phyloP scores from a whole-genome alignment of 495 filamentous ascomycete species.

The Penicillium cosmopolitanum region DNA sequence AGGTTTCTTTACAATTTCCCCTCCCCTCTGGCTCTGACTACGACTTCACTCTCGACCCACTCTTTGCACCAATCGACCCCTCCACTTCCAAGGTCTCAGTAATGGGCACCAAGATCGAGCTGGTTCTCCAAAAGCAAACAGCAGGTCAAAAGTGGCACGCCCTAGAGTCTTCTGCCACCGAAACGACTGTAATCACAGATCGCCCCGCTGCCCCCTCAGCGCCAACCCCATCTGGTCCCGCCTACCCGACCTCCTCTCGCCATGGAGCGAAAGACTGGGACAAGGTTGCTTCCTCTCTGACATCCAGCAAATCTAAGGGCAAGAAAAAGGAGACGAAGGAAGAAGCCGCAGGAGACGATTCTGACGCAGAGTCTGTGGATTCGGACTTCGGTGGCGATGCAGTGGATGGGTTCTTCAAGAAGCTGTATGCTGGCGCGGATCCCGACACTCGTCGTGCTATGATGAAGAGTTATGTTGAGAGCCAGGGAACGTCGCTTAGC shows the following conservation, averaged over 20 bases:
- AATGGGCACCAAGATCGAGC: slow-evolving; percentile 82
- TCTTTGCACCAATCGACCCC: slow-evolving; percentile 68
- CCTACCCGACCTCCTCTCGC: slow-evolving; percentile 88
- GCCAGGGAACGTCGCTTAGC: slow-evolving; percentile 89
- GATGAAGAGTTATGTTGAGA: slow-evolving; percentile 97
- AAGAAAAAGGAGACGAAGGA: slow-evolving; percentile 23
- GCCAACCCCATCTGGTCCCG: slow-evolving; percentile 47
- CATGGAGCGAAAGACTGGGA: slow-evolving; percentile 92
- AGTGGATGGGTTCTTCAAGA: slow-evolving; percentile 90
- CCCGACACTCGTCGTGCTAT: slow-evolving; percentile 86
- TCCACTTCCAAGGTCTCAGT: slow-evolving; percentile 62
- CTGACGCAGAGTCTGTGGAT: slow-evolving; percentile 50
- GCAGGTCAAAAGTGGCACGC: slow-evolving; percentile 75
- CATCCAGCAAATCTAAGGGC: slow-evolving; percentile 44
- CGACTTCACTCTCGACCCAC: slow-evolving; percentile 70
- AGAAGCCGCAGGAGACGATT: slow-evolving; percentile 33
- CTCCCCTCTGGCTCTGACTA: slow-evolving; percentile 61
- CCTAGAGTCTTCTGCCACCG: slow-evolving; percentile 58
- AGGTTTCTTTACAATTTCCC: slow-evolving; percentile 71
- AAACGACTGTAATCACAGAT: slow-evolving; percentile 32
- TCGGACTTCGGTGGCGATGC: slow-evolving; percentile 69
- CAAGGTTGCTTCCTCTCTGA: slow-evolving; percentile 64
- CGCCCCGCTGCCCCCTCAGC: slow-evolving; percentile 29
- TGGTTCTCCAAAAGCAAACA: slow-evolving; percentile 69
- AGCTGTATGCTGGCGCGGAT: slow-evolving; percentile 77